Conservation (phyloP, 495 filamentous ascomycete species). For the Penicillium parvum region DNA sequence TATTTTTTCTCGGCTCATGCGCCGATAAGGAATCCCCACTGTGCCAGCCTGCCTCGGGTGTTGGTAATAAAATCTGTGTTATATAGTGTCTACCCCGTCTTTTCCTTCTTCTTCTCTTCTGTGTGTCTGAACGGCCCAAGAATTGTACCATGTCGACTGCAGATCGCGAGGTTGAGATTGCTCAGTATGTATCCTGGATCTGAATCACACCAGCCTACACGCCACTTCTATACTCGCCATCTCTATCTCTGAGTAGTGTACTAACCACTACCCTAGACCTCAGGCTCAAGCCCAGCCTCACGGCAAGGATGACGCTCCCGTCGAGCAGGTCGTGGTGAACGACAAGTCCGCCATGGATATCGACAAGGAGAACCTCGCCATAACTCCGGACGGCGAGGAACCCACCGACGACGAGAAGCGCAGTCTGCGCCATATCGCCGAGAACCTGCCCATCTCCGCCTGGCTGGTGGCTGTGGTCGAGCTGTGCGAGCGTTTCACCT, state of each 20-base stretch:
- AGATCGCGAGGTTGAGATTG: slow-evolving; percentile 32
- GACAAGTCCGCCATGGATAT: slow-evolving; percentile 27
- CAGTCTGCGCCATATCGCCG: slow-evolving; percentile 49
- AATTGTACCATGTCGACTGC: slow-evolving; percentile 27
- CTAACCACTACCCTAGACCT: background rate
- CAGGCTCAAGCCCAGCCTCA: too few relatives aligned
- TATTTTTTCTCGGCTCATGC: slow-evolving; percentile 16
- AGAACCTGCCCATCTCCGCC: slow-evolving; percentile 51
- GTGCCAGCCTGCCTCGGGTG: slow-evolving; percentile 15
- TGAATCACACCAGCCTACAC: too few relatives aligned
- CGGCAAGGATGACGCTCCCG: slow-evolving; percentile 13
- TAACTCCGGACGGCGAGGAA: slow-evolving; percentile 45
- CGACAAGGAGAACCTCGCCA: slow-evolving; percentile 30
- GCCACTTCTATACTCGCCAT: too few relatives aligned
- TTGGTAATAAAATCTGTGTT: slow-evolving; percentile 15
- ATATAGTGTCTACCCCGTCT: slow-evolving; percentile 16
- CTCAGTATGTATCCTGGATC: slow-evolving; percentile 29
- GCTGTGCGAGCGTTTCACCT: slow-evolving; percentile 64
- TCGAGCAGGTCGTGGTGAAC: slow-evolving; percentile 21
- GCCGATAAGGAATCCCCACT: slow-evolving; percentile 23
- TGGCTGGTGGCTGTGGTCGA: slow-evolving; percentile 61
- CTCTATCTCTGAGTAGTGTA: too few relatives aligned
- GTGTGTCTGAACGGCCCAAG: too few relatives aligned
- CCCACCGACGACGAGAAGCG: slow-evolving; percentile 52
- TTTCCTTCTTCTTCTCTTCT: slow-evolving; percentile 5